These are phyloP conservation scores for Plasmopara halstedii DNA, from an alignment of 352 stramenopile species.

Conservation along the genomic window DNA sequence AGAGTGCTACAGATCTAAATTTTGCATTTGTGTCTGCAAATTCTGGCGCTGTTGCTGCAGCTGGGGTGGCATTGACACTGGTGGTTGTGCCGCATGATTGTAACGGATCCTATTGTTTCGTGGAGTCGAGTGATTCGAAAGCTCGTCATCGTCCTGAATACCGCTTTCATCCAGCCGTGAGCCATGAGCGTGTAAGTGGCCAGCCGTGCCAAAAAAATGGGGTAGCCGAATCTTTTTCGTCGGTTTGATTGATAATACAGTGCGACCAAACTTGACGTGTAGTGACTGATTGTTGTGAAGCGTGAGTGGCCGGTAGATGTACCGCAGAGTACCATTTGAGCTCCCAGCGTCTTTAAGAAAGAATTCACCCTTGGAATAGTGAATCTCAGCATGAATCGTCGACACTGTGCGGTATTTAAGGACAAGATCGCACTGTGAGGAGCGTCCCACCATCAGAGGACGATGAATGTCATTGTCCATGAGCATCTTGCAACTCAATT, in stretches of 20 bases:
- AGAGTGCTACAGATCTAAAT: slow-evolving; percentile 61
- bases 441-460: slow-evolving; percentile 88
- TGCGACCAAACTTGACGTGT: slow-evolving; percentile 82
- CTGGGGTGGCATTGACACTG: slow-evolving; percentile 21
- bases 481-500: slow-evolving; percentile 88
- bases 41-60: slow-evolving; percentile 26
- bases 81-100: slow-evolving; percentile 33
- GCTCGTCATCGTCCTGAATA: slow-evolving; percentile 53
- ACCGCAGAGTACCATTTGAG: slow-evolving; percentile 91
- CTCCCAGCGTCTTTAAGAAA: slow-evolving; percentile 91
- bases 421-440: slow-evolving; percentile 91
- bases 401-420: slow-evolving; percentile 94
- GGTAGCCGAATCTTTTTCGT: slow-evolving; percentile 85
- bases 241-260: slow-evolving; percentile 81
- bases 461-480: slow-evolving; percentile 89
- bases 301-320: slow-evolving; percentile 90
- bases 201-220: slow-evolving; percentile 66
- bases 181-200: slow-evolving; percentile 39
- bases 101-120: slow-evolving; percentile 63
- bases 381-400: slow-evolving; percentile 90
- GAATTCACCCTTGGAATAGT: slow-evolving; percentile 92
- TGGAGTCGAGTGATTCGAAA: slow-evolving; percentile 45
- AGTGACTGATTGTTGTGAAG: slow-evolving; percentile 85
- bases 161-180: slow-evolving; percentile 48
- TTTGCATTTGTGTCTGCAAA: slow-evolving; percentile 60